Evolutionary conservation across 371 early-diverging fungal genomes (phyloP), one percentile per base, ranked within the genome.

Genomic region (Funneliformis caledonium): DNA sequence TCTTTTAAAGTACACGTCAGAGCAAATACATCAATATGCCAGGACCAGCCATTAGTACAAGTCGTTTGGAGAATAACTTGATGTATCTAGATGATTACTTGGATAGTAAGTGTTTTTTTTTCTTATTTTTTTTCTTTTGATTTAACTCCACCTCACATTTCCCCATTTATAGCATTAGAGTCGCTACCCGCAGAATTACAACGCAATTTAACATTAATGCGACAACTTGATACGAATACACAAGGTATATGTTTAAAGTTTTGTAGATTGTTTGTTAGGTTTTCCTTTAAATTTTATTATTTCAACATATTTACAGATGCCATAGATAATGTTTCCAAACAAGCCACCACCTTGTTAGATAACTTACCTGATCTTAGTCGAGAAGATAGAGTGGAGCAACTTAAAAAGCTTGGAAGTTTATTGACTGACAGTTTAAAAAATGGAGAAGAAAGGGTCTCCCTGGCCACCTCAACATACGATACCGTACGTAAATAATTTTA

Each of bases 401-500:
- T 97, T 62, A 88, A 89, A 79, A 85, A 87, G 9, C 84, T 97
- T 60, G 85, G 87, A 60, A 88, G 84, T 26, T 77, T 90, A 37
- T 87, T 95, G 56, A 87, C 86, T 14, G 94, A 93, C 37, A 92
- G 92, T n/a, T 85, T 95, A 26, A 93, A 95, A 81, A 92, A 97
- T 78, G 95, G 95, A 37, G 96, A 96, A 82, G 97, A 97, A 74
- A 98, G 97, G 73, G 95, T 97, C 0, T 92, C 94, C 0, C 82
- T 98, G 43, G 98, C 98, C 4, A 93, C 93, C 59, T 92, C 96
- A 56, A 97, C 97, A 0, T 97, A 95, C 82, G 97, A 98, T 81
- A 89, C 95, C 80, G 98, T 96, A 87, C n/a, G 86, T 60, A 56
- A 2, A n/a, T 50, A n/a, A 31, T 16, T 0, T 43, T 42, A 19